These are phyloP conservation scores for Ophiostoma ips DNA, from an alignment of 2,329 filamentous ascomycete genomes.

Conservation along the genomic window DNA sequence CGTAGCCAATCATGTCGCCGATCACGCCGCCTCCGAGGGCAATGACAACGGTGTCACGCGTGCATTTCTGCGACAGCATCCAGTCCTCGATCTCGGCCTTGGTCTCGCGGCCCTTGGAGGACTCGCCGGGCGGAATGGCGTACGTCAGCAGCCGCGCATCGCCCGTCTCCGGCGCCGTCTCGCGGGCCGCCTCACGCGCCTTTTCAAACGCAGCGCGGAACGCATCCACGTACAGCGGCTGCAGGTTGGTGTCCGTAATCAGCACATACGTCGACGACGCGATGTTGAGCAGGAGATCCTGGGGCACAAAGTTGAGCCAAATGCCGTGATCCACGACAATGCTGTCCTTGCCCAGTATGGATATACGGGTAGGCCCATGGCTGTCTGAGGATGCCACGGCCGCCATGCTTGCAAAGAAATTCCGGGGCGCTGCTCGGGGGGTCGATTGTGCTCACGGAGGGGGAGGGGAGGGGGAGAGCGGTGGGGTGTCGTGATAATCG, in stretches of 20 bases:
- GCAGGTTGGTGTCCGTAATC: conserved; percentile 90
- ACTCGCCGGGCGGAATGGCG: conserved; percentile 79
- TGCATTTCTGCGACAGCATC: conserved; percentile 89
- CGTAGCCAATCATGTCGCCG: conserved; percentile 94
- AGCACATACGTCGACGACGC: conserved; percentile 86
- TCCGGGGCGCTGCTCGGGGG: not conserved
- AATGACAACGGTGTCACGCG: conserved; percentile 85
- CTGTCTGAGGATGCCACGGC: not conserved
- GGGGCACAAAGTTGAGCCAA: conserved; percentile 68
- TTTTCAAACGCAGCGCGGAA: conserved; percentile 55
- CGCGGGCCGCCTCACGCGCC: conserved; percentile 21
- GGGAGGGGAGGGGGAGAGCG: not conserved
- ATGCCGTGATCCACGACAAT: conserved; percentile 88
- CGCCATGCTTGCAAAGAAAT: conserved; percentile 7
- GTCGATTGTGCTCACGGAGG: not conserved
- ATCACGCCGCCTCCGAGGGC: conserved; percentile 93
- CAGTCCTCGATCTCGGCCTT: conserved; percentile 96
- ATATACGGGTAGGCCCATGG: conserved; percentile 44
- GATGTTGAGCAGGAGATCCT: conserved; percentile 66
- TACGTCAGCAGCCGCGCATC: conserved; percentile 66
- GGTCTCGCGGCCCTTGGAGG: conserved; percentile 81
- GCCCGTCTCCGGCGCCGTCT: conserved; percentile 20
- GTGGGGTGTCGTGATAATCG: not conserved
- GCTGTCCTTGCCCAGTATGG: conserved; percentile 75
- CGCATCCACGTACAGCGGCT: conserved; percentile 61